A percentile compares a stretch with the other conserved stretches of the same genome.
Evolutionary conservation across 805 yeast genomes (phyloP).

Genomic region (Allodekkera sacchari): DNA sequence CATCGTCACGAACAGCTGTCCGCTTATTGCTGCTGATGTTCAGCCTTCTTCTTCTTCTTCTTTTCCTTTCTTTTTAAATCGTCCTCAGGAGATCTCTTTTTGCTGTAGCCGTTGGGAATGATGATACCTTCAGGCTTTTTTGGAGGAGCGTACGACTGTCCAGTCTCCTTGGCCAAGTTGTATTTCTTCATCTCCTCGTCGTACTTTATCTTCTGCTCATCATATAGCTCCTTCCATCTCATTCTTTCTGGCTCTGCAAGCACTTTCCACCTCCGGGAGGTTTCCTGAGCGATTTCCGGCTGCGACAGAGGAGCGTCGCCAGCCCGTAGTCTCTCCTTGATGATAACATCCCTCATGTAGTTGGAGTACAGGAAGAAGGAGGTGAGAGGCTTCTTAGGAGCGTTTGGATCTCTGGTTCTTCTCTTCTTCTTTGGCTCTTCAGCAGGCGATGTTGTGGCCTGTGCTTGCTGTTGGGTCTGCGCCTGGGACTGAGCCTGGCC

Average conservation of each 20-base stretch:
- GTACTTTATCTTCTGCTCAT: constrained; percentile 32
- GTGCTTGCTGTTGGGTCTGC: constrained; percentile 5
- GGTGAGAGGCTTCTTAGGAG: constrained; percentile 92
- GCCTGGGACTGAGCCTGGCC: not conserved
- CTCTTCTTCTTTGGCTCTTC: constrained; percentile 37
- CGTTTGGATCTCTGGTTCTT: constrained; percentile 70
- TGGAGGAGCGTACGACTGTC: constrained; percentile 20
- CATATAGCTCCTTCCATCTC: constrained; percentile 58
- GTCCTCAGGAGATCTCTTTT: not conserved
- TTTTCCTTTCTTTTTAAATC: constrained; percentile 30
- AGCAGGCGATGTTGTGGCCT: constrained; percentile 5
- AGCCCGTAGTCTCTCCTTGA: constrained; percentile 53
- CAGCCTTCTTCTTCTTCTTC: constrained; percentile 41
- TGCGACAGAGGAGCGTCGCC: constrained; percentile 61
- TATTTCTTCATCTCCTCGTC: constrained; percentile 24
- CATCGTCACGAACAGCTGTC: too few relatives aligned
- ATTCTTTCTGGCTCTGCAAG: constrained; percentile 63
- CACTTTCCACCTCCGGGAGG: constrained; percentile 72
- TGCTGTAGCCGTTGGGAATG: constrained; percentile 5
- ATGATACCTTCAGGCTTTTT: constrained; percentile 16
- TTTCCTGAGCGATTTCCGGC: constrained; percentile 69
- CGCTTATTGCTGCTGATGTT: too few relatives aligned
- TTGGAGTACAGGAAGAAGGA: constrained; percentile 76
- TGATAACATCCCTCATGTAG: constrained; percentile 60
- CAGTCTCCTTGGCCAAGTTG: constrained; percentile 21